phyloP scores from a whole-genome alignment of 139 green algal species.

The Bryopsis sp. region DNA sequence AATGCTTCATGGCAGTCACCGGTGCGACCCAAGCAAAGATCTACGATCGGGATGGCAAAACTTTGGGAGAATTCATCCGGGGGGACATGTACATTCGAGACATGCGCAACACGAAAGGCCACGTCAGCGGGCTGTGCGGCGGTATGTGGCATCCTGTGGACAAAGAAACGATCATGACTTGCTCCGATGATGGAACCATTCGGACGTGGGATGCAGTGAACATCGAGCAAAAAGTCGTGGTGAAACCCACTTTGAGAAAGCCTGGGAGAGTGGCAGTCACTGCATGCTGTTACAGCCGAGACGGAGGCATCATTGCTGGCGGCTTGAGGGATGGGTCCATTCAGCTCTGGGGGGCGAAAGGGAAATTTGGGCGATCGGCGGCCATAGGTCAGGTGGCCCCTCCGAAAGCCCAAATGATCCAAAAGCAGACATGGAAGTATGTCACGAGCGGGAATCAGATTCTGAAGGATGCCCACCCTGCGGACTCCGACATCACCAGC shows the following conservation, averaged over 20 bases:
- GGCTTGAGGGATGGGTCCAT: constrained; percentile 82
- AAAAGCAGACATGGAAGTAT: constrained; percentile 69
- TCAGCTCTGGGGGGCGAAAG: constrained; percentile 68
- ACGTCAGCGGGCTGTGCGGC: constrained; percentile 62
- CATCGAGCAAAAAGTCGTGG: constrained; percentile 74
- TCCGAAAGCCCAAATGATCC: constrained; percentile 57
- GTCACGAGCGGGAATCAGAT: constrained; percentile 39
- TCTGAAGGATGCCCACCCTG: constrained; percentile 38
- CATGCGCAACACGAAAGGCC: constrained; percentile 74
- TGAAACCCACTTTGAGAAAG: constrained; percentile 66
- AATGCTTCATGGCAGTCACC: constrained; percentile 72
- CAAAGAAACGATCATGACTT: constrained; percentile 46
- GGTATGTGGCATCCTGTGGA: constrained; percentile 85
- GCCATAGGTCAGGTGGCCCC: constrained; percentile 46
- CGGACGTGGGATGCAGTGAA: constrained; percentile 14
- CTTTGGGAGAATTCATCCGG: constrained; percentile 60
- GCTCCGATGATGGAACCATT: constrained; percentile 10
- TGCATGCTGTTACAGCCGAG: constrained; percentile 53
- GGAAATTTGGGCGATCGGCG: constrained; percentile 71
- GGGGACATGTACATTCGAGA: constrained; percentile 97
- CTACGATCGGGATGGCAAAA: constrained; percentile 75
- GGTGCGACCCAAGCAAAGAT: constrained; percentile 43
- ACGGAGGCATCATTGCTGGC: constrained; percentile 66
- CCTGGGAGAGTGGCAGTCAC: constrained; percentile 70
- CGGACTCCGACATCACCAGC: constrained; percentile 58